Evolutionary conservation across 352 stramenopile species (phyloP), one percentile per base, ranked within the genome.

Genomic region (Phytophthora citricola): DNA sequence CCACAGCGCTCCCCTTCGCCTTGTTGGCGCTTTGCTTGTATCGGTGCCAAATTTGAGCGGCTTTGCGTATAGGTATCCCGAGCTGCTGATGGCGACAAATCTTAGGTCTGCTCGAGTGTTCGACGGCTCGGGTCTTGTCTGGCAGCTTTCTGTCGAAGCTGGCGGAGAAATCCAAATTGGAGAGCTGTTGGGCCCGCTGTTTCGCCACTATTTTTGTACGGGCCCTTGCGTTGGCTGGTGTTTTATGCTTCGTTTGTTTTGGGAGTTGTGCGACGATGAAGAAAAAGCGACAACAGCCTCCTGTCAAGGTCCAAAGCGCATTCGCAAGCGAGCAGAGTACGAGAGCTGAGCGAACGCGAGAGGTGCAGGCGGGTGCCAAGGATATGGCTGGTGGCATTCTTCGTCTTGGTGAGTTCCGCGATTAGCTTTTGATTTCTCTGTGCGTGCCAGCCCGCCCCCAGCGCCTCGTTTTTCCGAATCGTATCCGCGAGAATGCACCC

Each of bases 151-250:
- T 44, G 51, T 36, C 31, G 39, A 43, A 51, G 54, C 39, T 47
- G 49, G 41, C 56, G 56, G 53, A 72, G 64, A 71, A 64, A 66
- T 69, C 51, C 46, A 10, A 38, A 50, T 65, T 64, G 48, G 59
- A 54, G 43, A 61, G 57, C 51, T 68, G 48, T 61, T 61, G 49
- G 31, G 34, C 39, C 39, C 58, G 48, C 47, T 69, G 53, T 69
- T 69, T 64, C 51, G n/a, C 54, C 46, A 66, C 67, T 76, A 76
- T 79, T 73, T 76, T 71, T 71, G 63, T 61, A 54, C 29, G 14
- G 14, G 43, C 43, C 26, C 26, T 59, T 51, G 31, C 32, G 39
- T 57, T 66, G 34, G 50, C 34, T 68, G 63, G 60, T 68, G 60
- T 44, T 75, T 69, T 74, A 51, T 44, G 49, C 40, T 56, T 48